A percentile compares a stretch with the other conserved stretches of the same genome.
These are phyloP conservation scores for Ogataea nitratoaversa DNA, from an alignment of 805 yeast genomes.

Conservation along the genomic window DNA sequence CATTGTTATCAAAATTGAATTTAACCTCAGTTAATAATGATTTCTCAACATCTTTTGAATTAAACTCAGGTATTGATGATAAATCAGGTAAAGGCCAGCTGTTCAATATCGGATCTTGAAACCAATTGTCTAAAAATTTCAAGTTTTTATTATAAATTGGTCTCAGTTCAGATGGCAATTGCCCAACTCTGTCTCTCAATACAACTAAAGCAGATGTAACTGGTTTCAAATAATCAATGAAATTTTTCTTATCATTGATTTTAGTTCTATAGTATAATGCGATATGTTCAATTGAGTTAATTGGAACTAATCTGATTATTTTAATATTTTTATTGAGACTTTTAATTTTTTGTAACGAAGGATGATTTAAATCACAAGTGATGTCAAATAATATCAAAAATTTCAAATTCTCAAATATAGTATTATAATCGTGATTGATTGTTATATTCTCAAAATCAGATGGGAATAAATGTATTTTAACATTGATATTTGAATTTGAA, in stretches of 20 bases:
- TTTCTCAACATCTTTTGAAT: slow-evolving; percentile 73
- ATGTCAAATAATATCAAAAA: slow-evolving; percentile 32
- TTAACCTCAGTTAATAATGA: slow-evolving; percentile 72
- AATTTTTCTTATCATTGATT: slow-evolving; percentile 28
- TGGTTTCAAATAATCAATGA: slow-evolving; percentile 50
- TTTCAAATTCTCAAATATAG: too few relatives aligned
- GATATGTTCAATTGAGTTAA: slow-evolving; percentile 82
- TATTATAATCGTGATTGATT: too few relatives aligned
- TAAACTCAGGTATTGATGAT: slow-evolving; percentile 56
- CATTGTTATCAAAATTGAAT: slow-evolving; percentile 52
- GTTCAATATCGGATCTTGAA: slow-evolving; percentile 29
- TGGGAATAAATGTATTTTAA: slow-evolving; percentile 42
- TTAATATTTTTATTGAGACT: slow-evolving; percentile 22
- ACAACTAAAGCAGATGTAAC: slow-evolving; percentile 82
- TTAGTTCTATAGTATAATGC: slow-evolving; percentile 42
- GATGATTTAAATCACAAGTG: slow-evolving; percentile 24
- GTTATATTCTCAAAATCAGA: slow-evolving; percentile 24
- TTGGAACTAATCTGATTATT: slow-evolving; percentile 66
- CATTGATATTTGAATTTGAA: slow-evolving; percentile 10
- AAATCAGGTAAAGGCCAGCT: slow-evolving; percentile 82
- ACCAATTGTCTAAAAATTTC: slow-evolving; percentile 58
- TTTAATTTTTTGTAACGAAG: slow-evolving; percentile 8
- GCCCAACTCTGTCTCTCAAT: slow-evolving; percentile 76
- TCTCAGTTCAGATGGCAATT: slow-evolving; percentile 71
- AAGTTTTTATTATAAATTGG: slow-evolving; percentile 70